phyloP scores from a whole-genome alignment of 352 stramenopile species.

The Phytopythium boreale region DNA sequence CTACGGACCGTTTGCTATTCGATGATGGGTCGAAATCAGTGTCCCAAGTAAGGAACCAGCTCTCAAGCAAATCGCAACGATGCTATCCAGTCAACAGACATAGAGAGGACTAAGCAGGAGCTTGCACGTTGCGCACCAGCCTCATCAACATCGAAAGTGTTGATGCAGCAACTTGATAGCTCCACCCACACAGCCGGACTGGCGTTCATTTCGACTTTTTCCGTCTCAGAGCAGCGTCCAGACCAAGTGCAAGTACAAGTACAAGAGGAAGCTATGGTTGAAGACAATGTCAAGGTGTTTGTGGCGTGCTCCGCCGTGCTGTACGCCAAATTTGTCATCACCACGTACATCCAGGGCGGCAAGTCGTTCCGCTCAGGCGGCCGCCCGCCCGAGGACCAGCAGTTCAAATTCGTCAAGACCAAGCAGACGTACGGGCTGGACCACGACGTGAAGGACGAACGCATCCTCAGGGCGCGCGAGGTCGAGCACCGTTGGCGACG shows the following conservation, averaged over 20 bases:
- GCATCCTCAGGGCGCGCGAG: constrained; percentile 21
- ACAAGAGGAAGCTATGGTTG: constrained; percentile 8
- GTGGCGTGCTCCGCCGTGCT: constrained; percentile 32
- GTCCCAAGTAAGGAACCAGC: neutral
- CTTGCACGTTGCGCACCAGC: neutral
- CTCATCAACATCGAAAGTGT: neutral
- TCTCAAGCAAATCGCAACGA: neutral
- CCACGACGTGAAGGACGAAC: constrained; percentile 23
- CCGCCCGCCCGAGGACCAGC: constrained; percentile 35
- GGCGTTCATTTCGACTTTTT: neutral
- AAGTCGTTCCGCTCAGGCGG: constrained; percentile 32
- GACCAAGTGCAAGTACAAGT: neutral
- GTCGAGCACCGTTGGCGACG: constrained; percentile 37
- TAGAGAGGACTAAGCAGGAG: neutral
- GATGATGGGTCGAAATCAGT: neutral
- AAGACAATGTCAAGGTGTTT: constrained; percentile 27
- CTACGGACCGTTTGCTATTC: neutral
- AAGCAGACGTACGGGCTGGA: constrained; percentile 33
- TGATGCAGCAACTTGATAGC: neutral
- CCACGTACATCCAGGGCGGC: constrained; percentile 29
- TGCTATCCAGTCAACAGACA: neutral
- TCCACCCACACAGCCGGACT: neutral
- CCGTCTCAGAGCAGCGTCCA: neutral
- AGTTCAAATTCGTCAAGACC: constrained; percentile 20
- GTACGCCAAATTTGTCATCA: constrained; percentile 38